Percentiles rank a stretch among this genome's conserved stretches.
These are phyloP conservation scores for Alternaria rosae DNA, from an alignment of 2,329 filamentous ascomycete genomes.

Conservation along the genomic window DNA sequence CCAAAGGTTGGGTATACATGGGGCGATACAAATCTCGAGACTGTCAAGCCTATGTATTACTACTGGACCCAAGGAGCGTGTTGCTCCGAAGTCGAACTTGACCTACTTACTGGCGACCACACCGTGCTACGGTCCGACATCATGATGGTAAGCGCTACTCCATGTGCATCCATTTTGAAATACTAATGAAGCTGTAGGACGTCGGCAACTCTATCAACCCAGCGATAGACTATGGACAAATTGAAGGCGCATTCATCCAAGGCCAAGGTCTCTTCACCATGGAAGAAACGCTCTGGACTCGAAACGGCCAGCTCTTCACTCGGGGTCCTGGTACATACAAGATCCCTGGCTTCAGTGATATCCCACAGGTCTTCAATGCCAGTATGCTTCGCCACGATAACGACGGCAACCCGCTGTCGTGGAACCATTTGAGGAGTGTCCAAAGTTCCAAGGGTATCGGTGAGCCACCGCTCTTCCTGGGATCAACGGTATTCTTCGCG, in stretches of 20 bases:
- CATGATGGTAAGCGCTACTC: constrained; percentile 70
- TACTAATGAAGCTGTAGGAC: constrained; percentile 58
- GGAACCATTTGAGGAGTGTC: constrained; percentile 84
- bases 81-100: constrained; percentile 87
- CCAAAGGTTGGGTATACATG: constrained; percentile 94
- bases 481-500: constrained; percentile 83
- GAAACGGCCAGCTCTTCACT: constrained; percentile 70
- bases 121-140: constrained; percentile 87
- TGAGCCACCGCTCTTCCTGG: constrained; percentile 77
- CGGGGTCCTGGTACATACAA: constrained; percentile 76
- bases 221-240: constrained; percentile 80
- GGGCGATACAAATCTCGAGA: constrained; percentile 59
- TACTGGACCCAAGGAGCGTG: constrained; percentile 93
- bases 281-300: constrained; percentile 74
- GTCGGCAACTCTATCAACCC: constrained; percentile 82
- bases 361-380: constrained; percentile 85
- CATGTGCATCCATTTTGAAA: background rate
- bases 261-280: constrained; percentile 81
- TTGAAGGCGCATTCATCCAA: constrained; percentile 82
- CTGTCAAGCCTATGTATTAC: constrained; percentile 78
- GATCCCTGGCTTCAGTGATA: constrained; percentile 86
- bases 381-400: constrained; percentile 74
- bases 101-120: constrained; percentile 91
- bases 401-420: constrained; percentile 63
- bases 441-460: constrained; percentile 82